These are phyloP conservation scores for Flagelloscypha sp. DNA, from an alignment of 768 basidiomycete species.

Conservation along the genomic window DNA sequence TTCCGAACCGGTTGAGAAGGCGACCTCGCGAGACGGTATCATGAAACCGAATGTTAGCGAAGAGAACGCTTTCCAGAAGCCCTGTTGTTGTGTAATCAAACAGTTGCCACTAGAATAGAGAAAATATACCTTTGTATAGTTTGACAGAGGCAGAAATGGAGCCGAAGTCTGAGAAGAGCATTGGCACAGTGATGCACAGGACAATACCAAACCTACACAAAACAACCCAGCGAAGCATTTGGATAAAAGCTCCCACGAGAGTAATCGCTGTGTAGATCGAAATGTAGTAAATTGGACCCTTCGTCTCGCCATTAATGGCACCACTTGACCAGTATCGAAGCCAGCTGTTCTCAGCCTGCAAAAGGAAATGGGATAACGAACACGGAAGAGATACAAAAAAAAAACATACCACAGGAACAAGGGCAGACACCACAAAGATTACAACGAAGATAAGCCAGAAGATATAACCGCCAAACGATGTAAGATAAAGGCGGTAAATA, in stretches of 20 bases:
- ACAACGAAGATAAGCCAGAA: constrained; percentile 54
- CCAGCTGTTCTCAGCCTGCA: constrained; percentile 11
- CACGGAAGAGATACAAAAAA: too few species aligned
- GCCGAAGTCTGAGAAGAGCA: constrained; percentile 49
- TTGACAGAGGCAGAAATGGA: constrained; percentile 76
- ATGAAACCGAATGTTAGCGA: constrained; percentile 87
- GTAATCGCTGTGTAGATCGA: constrained; percentile 73
- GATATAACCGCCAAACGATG: constrained; percentile 37
- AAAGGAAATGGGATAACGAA: background rate
- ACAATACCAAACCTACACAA: constrained; percentile 60
- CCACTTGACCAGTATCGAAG: constrained; percentile 51
- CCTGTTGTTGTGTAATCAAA: constrained; percentile 25
- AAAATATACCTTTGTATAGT: constrained; percentile 59
- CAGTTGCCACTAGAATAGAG: too few species aligned
- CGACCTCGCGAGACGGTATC: constrained; percentile 86
- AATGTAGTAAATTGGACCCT: constrained; percentile 55
- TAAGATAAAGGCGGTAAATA: constrained; percentile 57
- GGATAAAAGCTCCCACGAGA: constrained; percentile 42
- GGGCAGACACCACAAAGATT: constrained; percentile 45
- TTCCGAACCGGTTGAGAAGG: constrained; percentile 76
- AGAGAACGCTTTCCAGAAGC: constrained; percentile 72
- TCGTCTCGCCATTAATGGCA: too few species aligned
- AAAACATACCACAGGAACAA: constrained; percentile 63
- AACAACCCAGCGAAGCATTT: constrained; percentile 59
- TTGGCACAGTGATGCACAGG: too few species aligned